Evolutionary conservation across 371 early-diverging fungal genomes (phyloP).

Genomic region (Sanchytrium tribonematis): DNA sequence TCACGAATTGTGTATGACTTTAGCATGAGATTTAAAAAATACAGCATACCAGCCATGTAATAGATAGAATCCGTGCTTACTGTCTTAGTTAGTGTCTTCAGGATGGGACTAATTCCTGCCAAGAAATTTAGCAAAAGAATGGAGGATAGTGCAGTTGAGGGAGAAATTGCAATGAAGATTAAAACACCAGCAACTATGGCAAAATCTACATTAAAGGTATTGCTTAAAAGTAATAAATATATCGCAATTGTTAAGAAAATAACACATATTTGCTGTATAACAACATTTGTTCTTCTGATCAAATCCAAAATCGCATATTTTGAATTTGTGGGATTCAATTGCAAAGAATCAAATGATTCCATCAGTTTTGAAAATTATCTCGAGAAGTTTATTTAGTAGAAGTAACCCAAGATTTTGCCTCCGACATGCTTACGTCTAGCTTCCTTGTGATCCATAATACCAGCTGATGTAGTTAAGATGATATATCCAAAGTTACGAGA

Average conservation of each 20-base stretch:
- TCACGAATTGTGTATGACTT: background rate
- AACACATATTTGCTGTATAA: background rate
- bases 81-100: background rate
- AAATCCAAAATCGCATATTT: background rate
- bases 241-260: background rate
- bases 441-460: constrained; percentile 99
- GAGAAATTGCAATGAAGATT: background rate
- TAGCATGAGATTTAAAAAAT: background rate
- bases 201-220: background rate
- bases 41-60: background rate
- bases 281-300: background rate
- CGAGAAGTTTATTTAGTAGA: constrained; percentile 36
- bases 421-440: constrained; percentile 90
- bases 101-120: background rate
- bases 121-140: background rate
- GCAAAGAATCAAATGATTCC: no score
- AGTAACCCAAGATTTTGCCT: constrained; percentile 95
- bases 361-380: no score
- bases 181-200: background rate
- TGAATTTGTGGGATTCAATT: background rate
- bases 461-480: constrained; percentile 84
- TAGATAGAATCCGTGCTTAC: constrained; percentile 1
- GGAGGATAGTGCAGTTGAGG: background rate
- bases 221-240: background rate
- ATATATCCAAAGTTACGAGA: constrained; percentile 99